Percentiles rank a stretch among this genome's conserved stretches.
Conservation (phyloP, 169 alveolate genomes). For the Plasmodium adleri region DNA sequence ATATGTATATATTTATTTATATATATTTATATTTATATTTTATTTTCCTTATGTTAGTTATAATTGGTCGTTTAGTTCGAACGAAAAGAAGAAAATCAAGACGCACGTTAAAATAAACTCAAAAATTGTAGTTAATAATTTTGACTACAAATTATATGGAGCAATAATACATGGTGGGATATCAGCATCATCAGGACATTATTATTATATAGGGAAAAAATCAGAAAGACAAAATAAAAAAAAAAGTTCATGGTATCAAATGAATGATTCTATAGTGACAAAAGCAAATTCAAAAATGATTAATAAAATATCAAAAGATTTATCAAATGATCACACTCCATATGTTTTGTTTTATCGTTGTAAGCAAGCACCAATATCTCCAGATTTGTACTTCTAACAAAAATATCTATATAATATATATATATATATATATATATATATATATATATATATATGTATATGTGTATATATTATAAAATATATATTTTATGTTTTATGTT, state of each 20-base stretch:
- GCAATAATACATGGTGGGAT: conserved; percentile 86
- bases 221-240: conserved; percentile 75
- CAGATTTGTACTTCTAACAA: conserved; percentile 37
- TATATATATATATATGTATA: neutral
- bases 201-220: conserved; percentile 87
- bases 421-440: neutral
- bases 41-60: conserved; percentile 7
- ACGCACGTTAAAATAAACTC: conserved; percentile 80
- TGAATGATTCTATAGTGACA: conserved; percentile 81
- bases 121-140: conserved; percentile 78
- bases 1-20: neutral
- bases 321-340: conserved; percentile 82
- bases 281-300: conserved; percentile 65
- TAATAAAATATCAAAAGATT: conserved; percentile 78
- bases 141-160: conserved; percentile 85
- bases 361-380: conserved; percentile 84
- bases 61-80: conserved; percentile 70
- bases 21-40: neutral
- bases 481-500: neutral
- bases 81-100: conserved; percentile 74
- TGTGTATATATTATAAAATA: neutral
- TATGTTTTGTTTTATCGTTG: conserved; percentile 86
- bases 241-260: conserved; percentile 78
- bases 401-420: neutral
- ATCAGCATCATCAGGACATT: conserved; percentile 87